Conservation (phyloP, 1,284 basidiomycete genomes). For the Cryptococcus wingfieldii region DNA sequence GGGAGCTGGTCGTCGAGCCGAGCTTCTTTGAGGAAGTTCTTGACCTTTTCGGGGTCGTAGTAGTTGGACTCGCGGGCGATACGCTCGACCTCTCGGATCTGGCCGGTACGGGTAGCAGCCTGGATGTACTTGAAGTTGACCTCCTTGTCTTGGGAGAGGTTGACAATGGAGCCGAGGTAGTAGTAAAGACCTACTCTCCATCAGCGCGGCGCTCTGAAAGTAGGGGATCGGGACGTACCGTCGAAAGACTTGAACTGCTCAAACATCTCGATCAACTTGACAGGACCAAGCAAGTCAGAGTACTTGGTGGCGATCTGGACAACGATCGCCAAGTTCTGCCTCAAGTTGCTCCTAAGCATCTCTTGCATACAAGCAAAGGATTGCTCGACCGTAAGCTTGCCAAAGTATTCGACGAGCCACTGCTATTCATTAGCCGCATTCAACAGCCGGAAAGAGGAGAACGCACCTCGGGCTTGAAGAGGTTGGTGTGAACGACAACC, state of each 20-base stretch:
- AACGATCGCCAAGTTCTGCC: conserved; percentile 94
- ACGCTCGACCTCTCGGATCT: conserved; percentile 97
- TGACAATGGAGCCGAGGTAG: conserved; percentile 95
- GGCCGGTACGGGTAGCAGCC: conserved; percentile 95
- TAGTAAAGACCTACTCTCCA: conserved; percentile 78
- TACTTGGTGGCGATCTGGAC: conserved; percentile 99
- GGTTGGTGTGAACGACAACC: conserved; percentile 88
- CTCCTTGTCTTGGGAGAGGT: conserved; percentile 91
- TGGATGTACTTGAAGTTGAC: conserved; percentile 99
- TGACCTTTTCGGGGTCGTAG: conserved; percentile 99
- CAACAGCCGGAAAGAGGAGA: not conserved
- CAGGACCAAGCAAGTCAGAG: conserved; percentile 93
- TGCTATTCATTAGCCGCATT: conserved; percentile 36
- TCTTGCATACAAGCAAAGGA: conserved; percentile 94
- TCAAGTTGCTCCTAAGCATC: conserved; percentile 96
- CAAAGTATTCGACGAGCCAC: conserved; percentile 99
- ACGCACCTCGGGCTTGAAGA: conserved; percentile 75
- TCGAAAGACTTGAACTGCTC: conserved; percentile 98
- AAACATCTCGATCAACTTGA: conserved; percentile 98
- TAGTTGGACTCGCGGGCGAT: conserved; percentile 95
- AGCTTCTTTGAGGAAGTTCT: conserved; percentile 99
- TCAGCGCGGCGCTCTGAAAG: not conserved
- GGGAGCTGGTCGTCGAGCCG: conserved; percentile 95
- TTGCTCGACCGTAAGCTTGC: conserved; percentile 96
- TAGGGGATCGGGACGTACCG: conserved; percentile 50